Evolutionary conservation across 2,329 filamentous ascomycete genomes (phyloP), one percentile per base, ranked within the genome.

Genomic region (Microsporum ferrugineum): DNA sequence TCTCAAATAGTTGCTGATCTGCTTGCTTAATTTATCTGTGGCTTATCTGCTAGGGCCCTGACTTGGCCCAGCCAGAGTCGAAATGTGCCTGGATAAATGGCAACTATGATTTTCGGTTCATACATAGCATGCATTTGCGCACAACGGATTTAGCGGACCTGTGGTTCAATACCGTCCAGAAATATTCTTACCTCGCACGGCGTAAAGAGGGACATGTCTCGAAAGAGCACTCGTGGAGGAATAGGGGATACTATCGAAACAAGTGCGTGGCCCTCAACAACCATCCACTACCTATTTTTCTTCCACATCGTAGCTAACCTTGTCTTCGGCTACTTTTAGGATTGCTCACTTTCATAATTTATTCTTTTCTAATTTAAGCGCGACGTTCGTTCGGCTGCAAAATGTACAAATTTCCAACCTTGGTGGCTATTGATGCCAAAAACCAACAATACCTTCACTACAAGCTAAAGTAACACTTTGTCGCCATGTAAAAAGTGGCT

Each of bases 1-100:
- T 10, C 33, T 36, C n/a, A 12, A 23, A 51, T 51, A 68, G 67
- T 68, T 57, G 67, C 67, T 58, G 67, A 68, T 63, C 63, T 68
- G 34, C 63, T 68, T 53, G 62, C 64, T 12, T 68, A 68, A 62
- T 41, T 49, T 56, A 14, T 27, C 14, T 10, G 8, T 31, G 45
- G 45, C 45, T 29, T 12, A 51, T 12, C 45, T n/a, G 45, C 10
- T 31, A 7, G 5, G 3, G 23, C 23, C 29, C 8, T 29, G 5
- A 14, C 27, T 3, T 5, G 23, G 23, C 23, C 8, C 1, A 23
- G 12, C 27, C 29, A 4, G 23, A 49, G 45, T 49, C 29, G 27
- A 12, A 33, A 29, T 14, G 8, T 51, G 45, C 8, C 45, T 51
- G 27, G 27, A 33, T 51, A 29, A 29, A 51, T 12, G 45, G 31